These are phyloP conservation scores for Paraphaeosphaeria sporulosa DNA, from an alignment of 2,329 filamentous ascomycete genomes.

Conservation along the genomic window DNA sequence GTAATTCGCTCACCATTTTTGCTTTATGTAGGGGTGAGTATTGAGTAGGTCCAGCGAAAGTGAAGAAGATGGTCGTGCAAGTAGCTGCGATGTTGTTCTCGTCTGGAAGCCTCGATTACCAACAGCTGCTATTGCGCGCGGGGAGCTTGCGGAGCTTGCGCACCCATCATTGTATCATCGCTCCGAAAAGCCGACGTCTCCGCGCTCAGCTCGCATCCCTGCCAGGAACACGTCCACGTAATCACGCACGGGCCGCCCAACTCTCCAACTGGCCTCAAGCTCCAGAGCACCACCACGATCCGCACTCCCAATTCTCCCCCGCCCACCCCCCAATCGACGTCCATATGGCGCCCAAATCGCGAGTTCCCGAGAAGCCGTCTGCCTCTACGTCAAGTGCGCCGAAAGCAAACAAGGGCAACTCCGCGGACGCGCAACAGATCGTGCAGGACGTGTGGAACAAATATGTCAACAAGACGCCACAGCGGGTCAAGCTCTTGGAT, in stretches of 20 bases:
- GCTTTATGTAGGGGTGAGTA: background rate
- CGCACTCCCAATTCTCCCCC: slow-evolving; percentile 9
- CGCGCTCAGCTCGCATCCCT: slow-evolving; percentile 16
- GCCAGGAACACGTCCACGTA: slow-evolving; percentile 14
- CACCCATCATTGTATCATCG: slow-evolving; percentile 15
- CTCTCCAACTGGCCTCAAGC: slow-evolving; percentile 29
- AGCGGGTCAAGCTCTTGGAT: slow-evolving; percentile 91
- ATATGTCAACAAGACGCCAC: slow-evolving; percentile 82
- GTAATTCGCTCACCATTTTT: slow-evolving; percentile 15
- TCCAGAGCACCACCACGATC: slow-evolving; percentile 19
- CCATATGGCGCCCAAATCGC: slow-evolving; percentile 45
- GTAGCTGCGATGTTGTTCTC: background rate
- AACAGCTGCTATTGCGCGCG: slow-evolving; percentile 14
- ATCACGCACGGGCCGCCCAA: slow-evolving; percentile 16
- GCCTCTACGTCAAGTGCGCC: slow-evolving; percentile 21
- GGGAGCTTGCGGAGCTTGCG: slow-evolving; percentile 10
- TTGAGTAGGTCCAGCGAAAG: background rate
- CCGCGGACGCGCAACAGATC: slow-evolving; percentile 62
- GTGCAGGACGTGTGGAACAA: slow-evolving; percentile 74
- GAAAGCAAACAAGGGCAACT: slow-evolving; percentile 32
- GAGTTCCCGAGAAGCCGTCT: slow-evolving; percentile 23
- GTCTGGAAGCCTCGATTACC: background rate
- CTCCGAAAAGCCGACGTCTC: slow-evolving; percentile 15
- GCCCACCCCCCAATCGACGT: slow-evolving; percentile 10
- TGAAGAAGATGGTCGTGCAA: background rate